A percentile compares a stretch with the other conserved stretches of the same genome.
These are phyloP conservation scores for Fusarium drepaniforme DNA, from an alignment of 2,329 filamentous ascomycete species.

Conservation along the genomic window DNA sequence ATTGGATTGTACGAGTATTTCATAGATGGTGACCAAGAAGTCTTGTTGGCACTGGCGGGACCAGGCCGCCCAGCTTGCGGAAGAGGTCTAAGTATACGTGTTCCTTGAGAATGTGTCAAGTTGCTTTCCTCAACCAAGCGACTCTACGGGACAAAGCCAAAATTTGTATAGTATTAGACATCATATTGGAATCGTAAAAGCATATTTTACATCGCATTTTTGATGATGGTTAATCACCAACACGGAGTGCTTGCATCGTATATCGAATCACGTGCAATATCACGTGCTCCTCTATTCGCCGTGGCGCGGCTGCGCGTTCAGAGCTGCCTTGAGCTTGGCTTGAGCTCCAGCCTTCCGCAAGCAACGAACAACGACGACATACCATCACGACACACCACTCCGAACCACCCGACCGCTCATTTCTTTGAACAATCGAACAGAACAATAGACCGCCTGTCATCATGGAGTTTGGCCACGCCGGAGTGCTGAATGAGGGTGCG, in stretches of 20 bases:
- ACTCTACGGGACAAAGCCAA: not conserved
- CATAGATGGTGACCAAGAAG: constrained; percentile 8
- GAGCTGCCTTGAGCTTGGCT: constrained; percentile 60
- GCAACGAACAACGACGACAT: constrained; percentile 42
- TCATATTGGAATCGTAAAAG: not conserved
- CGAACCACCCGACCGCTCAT: constrained; percentile 6
- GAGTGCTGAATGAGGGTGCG: constrained; percentile 73
- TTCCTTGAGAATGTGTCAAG: not conserved
- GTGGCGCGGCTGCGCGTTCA: constrained; percentile 56
- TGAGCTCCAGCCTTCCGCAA: constrained; percentile 52
- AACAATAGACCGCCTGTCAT: constrained; percentile 17
- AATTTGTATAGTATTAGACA: not conserved
- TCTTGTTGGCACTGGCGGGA: constrained; percentile 38
- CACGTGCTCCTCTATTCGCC: constrained; percentile 31
- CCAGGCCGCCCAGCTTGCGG: constrained; percentile 23
- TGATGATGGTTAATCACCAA: not conserved
- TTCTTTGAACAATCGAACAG: not conserved
- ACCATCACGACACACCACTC: constrained; percentile 37
- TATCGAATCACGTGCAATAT: constrained; percentile 28
- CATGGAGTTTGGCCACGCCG: constrained; percentile 75
- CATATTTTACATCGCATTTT: not conserved
- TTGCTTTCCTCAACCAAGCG: not conserved
- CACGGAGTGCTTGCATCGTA: not conserved
- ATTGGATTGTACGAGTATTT: constrained; percentile 18
- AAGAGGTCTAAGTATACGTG: constrained; percentile 14